phyloP scores from a whole-genome alignment of 352 stramenopile species.

The Globisporangium barbulae region DNA sequence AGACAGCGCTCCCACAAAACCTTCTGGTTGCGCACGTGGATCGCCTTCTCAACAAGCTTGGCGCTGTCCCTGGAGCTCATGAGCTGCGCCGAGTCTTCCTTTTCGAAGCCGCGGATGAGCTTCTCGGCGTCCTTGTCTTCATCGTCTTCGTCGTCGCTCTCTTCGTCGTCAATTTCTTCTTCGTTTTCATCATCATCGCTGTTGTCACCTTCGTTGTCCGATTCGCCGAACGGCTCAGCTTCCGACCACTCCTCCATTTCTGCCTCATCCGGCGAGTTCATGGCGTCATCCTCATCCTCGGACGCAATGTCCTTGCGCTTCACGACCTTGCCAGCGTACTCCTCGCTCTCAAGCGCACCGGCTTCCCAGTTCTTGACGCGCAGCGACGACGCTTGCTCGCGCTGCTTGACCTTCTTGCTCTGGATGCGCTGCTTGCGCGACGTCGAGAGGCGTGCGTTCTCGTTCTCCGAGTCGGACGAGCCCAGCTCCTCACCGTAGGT shows the following conservation, averaged over 20 bases:
- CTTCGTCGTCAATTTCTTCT: slow-evolving; percentile 30
- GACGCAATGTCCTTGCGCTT: slow-evolving; percentile 52
- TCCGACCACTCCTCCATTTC: slow-evolving; percentile 79
- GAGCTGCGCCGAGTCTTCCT: slow-evolving; percentile 71
- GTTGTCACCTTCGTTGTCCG: slow-evolving; percentile 36
- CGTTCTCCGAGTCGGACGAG: slow-evolving; percentile 21
- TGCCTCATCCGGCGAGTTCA: slow-evolving; percentile 70
- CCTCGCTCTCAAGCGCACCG: slow-evolving; percentile 38
- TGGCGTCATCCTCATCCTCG: slow-evolving; percentile 6
- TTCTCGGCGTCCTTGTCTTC: slow-evolving; percentile 63
- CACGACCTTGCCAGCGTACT: slow-evolving; percentile 79
- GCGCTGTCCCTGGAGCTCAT: slow-evolving; percentile 77
- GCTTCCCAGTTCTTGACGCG: slow-evolving; percentile 79
- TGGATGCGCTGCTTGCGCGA: slow-evolving; percentile 62
- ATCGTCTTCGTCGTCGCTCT: slow-evolving; percentile 30
- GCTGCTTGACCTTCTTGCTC: slow-evolving; percentile 24
- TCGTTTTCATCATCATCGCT: slow-evolving; percentile 27
- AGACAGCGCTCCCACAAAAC: slow-evolving; percentile 82
- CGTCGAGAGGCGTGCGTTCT: slow-evolving; percentile 35
- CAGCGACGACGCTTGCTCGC: slow-evolving; percentile 57
- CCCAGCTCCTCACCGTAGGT: slow-evolving; percentile 28
- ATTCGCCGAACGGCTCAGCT: slow-evolving; percentile 73
- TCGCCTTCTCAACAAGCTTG: slow-evolving; percentile 73
- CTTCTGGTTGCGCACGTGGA: slow-evolving; percentile 81
- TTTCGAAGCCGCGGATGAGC: slow-evolving; percentile 74